phyloP scores from a whole-genome alignment of 2,329 filamentous ascomycete species.

The Fusarium anthophilum region DNA sequence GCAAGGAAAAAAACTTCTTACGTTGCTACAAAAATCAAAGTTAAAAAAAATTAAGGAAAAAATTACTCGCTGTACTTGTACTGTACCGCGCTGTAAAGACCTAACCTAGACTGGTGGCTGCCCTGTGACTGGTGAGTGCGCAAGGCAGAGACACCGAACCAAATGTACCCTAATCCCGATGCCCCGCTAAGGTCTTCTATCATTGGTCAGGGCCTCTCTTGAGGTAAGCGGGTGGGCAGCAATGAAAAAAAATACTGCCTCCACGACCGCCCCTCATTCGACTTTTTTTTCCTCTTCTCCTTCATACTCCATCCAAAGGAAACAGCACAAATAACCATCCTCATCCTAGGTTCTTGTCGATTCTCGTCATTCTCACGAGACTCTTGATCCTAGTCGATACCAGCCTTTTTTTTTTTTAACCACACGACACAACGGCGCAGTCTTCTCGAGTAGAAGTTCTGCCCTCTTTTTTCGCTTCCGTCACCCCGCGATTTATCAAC shows the following conservation, averaged over 20 bases:
- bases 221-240: constrained; percentile 45
- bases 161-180: constrained; percentile 42
- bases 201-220: constrained; percentile 38
- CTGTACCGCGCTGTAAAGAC: neutral
- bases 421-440: constrained; percentile 43
- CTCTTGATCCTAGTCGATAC: constrained; percentile 58
- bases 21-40: neutral
- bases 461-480: constrained; percentile 48
- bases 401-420: constrained; percentile 38
- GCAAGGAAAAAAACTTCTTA: constrained; percentile 2
- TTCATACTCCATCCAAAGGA: constrained; percentile 44
- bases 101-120: neutral
- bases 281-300: constrained; percentile 51
- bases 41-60: neutral
- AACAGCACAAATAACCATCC: constrained; percentile 45
- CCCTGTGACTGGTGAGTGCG: constrained; percentile 6
- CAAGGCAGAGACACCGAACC: constrained; percentile 7
- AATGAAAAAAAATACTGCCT: constrained; percentile 51
- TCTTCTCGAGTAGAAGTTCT: constrained; percentile 48
- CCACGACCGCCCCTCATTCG: constrained; percentile 50
- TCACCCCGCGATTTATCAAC: constrained; percentile 53
- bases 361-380: constrained; percentile 58
- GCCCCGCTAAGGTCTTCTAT: constrained; percentile 30
- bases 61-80: neutral
- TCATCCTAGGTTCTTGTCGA: constrained; percentile 54